These are phyloP conservation scores for Rosa multiflora DNA, from an alignment of 306 rosid species.

Conservation along the genomic window DNA sequence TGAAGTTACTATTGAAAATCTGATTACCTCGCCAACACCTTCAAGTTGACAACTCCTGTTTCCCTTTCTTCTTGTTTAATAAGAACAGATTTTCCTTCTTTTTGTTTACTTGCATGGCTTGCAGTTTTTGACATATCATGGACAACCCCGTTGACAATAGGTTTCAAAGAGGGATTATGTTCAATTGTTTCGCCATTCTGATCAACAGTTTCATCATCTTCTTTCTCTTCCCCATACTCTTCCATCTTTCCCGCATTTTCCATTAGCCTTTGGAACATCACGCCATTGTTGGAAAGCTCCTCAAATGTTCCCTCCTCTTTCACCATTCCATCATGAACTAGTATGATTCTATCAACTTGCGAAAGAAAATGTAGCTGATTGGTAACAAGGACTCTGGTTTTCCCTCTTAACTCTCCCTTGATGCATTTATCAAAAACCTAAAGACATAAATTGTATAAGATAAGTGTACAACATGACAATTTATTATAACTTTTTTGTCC, in stretches of 20 bases:
- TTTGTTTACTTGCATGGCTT: constrained; percentile 44
- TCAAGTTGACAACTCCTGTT: constrained; percentile 82
- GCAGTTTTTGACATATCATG: constrained; percentile 39
- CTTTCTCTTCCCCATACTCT: constrained; percentile 48
- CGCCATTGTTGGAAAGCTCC: constrained; percentile 67
- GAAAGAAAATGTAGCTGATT: constrained; percentile 95
- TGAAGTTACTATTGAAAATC: neutral
- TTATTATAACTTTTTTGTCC: neutral
- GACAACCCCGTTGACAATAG: constrained; percentile 38
- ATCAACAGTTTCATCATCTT: constrained; percentile 36
- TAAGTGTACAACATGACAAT: neutral
- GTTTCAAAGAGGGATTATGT: constrained; percentile 26
- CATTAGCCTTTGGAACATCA: constrained; percentile 84
- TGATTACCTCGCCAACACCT: constrained; percentile 69
- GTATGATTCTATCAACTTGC: constrained; percentile 76
- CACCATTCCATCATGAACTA: constrained; percentile 75
- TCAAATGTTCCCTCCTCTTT: constrained; percentile 92
- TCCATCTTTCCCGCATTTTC: constrained; percentile 95
- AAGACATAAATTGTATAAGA: constrained; percentile 21
- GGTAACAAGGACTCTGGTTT: constrained; percentile 90
- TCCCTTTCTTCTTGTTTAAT: constrained; percentile 89
- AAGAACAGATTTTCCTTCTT: constrained; percentile 65
- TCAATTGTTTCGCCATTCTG: neutral
- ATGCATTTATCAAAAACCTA: constrained; percentile 89
- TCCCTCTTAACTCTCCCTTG: constrained; percentile 72